Percentiles rank a stretch among this genome's conserved stretches.
phyloP scores from a whole-genome alignment of 139 green algal species.

The Picochlorum sp. region DNA sequence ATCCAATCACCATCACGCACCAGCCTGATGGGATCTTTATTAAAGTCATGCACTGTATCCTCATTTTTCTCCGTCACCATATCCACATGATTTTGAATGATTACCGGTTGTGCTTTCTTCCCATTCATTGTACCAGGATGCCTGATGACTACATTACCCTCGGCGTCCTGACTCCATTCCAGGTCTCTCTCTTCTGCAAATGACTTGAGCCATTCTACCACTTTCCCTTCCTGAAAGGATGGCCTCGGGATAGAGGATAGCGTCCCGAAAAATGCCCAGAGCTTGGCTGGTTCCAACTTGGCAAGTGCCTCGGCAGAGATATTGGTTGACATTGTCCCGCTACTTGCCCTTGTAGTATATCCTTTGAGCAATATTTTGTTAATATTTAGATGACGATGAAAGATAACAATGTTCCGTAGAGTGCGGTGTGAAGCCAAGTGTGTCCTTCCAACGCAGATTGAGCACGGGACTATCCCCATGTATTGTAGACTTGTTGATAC shows the following conservation, averaged over 20 bases:
- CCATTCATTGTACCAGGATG: slow-evolving; percentile 43
- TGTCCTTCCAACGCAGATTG: too few species aligned
- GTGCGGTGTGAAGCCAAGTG: too few species aligned
- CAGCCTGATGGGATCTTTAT: slow-evolving; percentile 36
- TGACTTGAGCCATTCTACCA: slow-evolving; percentile 46
- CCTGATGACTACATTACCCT: slow-evolving; percentile 60
- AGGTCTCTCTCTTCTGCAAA: slow-evolving; percentile 46
- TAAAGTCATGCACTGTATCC: slow-evolving; percentile 48
- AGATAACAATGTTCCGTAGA: background rate
- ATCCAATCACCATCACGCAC: slow-evolving; percentile 48
- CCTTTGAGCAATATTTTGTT: background rate
- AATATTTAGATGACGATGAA: background rate
- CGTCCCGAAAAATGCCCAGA: slow-evolving; percentile 33
- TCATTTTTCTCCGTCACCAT: slow-evolving; percentile 64
- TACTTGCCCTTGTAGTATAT: background rate
- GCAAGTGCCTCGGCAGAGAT: background rate
- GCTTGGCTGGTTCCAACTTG: slow-evolving; percentile 13
- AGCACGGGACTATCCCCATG: too few species aligned
- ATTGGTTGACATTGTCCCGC: background rate
- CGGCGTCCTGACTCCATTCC: slow-evolving; percentile 40
- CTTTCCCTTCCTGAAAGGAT: slow-evolving; percentile 48
- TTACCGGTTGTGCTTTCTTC: slow-evolving; percentile 42
- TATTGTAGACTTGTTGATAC: too few species aligned
- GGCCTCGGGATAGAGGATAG: slow-evolving; percentile 41
- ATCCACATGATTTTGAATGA: slow-evolving; percentile 66